Evolutionary conservation across 345 rosid genomes (phyloP), one percentile per base, ranked within the genome.

Genomic region (Physaria fendleri): DNA sequence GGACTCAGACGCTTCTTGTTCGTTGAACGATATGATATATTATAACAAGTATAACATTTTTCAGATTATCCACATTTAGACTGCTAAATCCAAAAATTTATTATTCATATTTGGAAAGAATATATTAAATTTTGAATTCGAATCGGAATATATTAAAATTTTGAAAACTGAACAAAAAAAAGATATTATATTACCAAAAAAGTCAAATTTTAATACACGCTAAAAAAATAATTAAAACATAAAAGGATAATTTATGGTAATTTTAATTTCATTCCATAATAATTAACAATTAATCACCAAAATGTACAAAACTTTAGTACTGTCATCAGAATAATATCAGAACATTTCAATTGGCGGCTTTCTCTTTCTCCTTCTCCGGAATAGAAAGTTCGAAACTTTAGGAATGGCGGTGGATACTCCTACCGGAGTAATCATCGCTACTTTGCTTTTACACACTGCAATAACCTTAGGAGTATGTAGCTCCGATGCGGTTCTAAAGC

Each of bases 401-500:
- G 72, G 18, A 59, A 68, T 71, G 76, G 63, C 54, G 63, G 76
- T 40, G 71, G 56, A 16, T 65, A 44, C 62, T 65, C 71, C 76
- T 2, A 12, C 30, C 3, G 71, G 71, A 71, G 52, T 72, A n/a
- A 24, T 72, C 45, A 13, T 71, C 43, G 68, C 61, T 11, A 47
- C 54, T 15, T 21, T 50, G 49, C 34, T 65, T 54, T 52, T 76
- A 43, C 45, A 40, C 18, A 54, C 65, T 14, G 77, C 49, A 5
- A 65, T 49, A 38, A 66, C 13, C 42, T 73, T 78, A 3, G 10
- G 62, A 13, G 11, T 64, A n/a, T 50, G 53, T 43, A 76, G 79
- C 54, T 81, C 89, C 45, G 90, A 82, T 45, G 65, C 78, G 68
- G 73, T 72, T 22, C 70, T 85, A 40, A 66, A 44, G 65, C 81